These are phyloP conservation scores for Diaporthe citriasiana DNA, from an alignment of 2,329 filamentous ascomycete species.

Conservation along the genomic window DNA sequence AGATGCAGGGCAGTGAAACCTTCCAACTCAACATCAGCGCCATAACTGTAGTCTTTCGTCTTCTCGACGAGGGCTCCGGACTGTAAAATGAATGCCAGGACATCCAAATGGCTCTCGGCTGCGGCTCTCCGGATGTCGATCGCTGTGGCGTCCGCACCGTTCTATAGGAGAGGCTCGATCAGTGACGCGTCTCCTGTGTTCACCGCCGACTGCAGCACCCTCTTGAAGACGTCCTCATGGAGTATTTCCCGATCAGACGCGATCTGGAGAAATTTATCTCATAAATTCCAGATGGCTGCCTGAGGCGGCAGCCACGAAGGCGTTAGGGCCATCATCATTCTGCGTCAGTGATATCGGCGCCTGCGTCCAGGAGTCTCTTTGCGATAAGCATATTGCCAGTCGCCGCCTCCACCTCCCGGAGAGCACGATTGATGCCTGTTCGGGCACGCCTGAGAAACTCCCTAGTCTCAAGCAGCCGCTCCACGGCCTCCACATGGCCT, in stretches of 20 bases:
- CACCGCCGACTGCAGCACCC: not conserved
- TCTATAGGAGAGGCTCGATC: not conserved
- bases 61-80: not conserved
- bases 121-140: not conserved
- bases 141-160: not conserved
- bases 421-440: not conserved
- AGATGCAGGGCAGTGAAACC: not conserved
- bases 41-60: no score
- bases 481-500: not conserved
- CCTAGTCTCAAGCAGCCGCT: not conserved
- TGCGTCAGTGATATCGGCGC: not conserved
- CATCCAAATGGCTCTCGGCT: not conserved
- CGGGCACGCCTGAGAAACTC: not conserved
- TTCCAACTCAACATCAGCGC: not conserved
- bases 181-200: not conserved
- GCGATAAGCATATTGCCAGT: not conserved
- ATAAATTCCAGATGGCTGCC: not conserved
- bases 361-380: conserved; percentile 6
- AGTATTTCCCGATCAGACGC: not conserved
- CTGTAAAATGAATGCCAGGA: not conserved
- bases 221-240: not conserved
- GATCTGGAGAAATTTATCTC: not conserved
- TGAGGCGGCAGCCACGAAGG: not conserved
- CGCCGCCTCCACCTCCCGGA: not conserved
- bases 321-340: not conserved